Evolutionary conservation across 768 basidiomycete species (phyloP).

Genomic region (Tricholoma sp.): DNA sequence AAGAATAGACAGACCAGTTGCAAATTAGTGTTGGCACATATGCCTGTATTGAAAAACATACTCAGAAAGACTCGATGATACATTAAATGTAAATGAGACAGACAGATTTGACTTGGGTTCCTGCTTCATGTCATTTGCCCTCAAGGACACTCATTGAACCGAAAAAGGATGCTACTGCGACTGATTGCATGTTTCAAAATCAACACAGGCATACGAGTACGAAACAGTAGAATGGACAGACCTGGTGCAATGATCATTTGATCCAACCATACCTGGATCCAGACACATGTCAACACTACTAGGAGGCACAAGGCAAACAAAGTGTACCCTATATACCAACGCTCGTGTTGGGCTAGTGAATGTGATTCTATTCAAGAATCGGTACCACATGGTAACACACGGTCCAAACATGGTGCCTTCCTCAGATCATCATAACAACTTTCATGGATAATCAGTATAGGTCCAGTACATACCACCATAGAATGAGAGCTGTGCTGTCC

Average conservation of each 20-base stretch:
- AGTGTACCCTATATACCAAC: conserved; percentile 55
- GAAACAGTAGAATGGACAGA: conserved; percentile 16
- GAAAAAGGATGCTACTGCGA: conserved; percentile 49
- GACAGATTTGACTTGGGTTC: conserved; percentile 44
- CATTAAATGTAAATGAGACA: conserved; percentile 7
- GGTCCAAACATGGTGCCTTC: conserved; percentile 75
- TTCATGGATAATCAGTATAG: too few species aligned
- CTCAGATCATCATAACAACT: not conserved
- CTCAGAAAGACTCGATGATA: not conserved
- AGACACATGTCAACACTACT: not conserved
- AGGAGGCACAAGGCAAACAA: not conserved
- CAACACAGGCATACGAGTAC: not conserved
- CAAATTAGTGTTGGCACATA: conserved; percentile 71
- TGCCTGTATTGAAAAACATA: conserved; percentile 33
- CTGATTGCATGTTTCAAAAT: conserved; percentile 16
- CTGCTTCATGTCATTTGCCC: conserved; percentile 51
- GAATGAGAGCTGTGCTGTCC: too few species aligned
- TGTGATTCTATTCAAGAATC: conserved; percentile 62
- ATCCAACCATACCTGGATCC: conserved; percentile 70
- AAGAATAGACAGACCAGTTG: conserved; percentile 53
- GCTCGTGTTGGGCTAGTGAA: conserved; percentile 57
- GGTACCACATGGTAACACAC: conserved; percentile 77
- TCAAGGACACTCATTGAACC: conserved; percentile 78
- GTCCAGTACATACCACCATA: too few species aligned
- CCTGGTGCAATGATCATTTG: conserved; percentile 75